phyloP scores from a whole-genome alignment of 257 asterid genomes.

The Osmanthus fragrans region DNA sequence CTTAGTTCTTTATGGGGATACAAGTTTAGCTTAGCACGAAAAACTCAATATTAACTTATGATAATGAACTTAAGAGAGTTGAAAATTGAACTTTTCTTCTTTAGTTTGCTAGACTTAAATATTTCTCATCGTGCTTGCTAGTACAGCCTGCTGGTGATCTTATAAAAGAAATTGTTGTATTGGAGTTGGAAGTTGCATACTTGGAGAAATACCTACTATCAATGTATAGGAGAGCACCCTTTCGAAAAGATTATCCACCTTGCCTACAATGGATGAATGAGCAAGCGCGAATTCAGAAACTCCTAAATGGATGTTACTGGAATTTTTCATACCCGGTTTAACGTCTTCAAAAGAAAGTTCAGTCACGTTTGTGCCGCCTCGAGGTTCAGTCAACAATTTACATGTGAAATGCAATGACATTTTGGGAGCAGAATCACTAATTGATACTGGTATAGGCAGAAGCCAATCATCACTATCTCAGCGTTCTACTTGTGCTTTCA shows the following conservation, averaged over 20 bases:
- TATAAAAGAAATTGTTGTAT: slow-evolving; percentile 57
- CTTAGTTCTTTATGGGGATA: background rate
- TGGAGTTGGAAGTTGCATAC: slow-evolving; percentile 70
- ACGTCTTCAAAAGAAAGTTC: slow-evolving; percentile 28
- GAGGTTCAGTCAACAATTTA: slow-evolving; percentile 19
- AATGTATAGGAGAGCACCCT: slow-evolving; percentile 55
- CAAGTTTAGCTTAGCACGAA: background rate
- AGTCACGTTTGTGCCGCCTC: slow-evolving; percentile 21
- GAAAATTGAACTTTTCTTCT: background rate
- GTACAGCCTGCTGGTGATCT: slow-evolving; percentile 78
- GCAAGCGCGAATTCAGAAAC: slow-evolving; percentile 24
- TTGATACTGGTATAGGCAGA: slow-evolving; percentile 56
- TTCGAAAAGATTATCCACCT: slow-evolving; percentile 37
- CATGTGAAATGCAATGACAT: slow-evolving; percentile 28
- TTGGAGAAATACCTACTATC: slow-evolving; percentile 84
- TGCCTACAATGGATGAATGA: slow-evolving; percentile 30
- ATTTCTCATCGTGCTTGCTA: background rate
- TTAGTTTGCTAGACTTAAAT: background rate
- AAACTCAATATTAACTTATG: background rate
- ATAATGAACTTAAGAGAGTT: background rate
- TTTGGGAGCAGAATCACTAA: slow-evolving; percentile 41
- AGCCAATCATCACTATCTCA: slow-evolving; percentile 85
- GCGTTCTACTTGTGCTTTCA: slow-evolving; percentile 57
- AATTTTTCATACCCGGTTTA: slow-evolving; percentile 27
- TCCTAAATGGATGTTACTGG: slow-evolving; percentile 14